Evolutionary conservation across 2,329 filamentous ascomycete genomes (phyloP).

Genomic region (Colletotrichum gloeosporioides): DNA sequence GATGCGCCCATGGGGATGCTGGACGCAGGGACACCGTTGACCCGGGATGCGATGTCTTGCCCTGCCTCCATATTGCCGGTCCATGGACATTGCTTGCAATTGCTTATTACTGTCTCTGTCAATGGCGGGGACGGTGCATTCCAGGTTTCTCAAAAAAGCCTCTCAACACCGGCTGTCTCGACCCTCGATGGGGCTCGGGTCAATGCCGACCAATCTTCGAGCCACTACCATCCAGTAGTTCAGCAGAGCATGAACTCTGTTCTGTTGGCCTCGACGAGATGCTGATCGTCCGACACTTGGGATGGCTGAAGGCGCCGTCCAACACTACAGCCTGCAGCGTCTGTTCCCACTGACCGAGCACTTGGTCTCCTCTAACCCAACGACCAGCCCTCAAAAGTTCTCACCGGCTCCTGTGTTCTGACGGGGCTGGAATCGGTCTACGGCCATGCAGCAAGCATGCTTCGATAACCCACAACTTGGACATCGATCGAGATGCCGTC

Average conservation of each 20-base stretch:
- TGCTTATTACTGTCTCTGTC: neutral
- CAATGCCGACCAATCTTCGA: neutral
- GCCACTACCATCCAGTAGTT: neutral
- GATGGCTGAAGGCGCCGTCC: conserved; percentile 1
- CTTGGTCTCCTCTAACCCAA: neutral
- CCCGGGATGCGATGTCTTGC: neutral
- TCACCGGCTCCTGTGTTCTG: neutral
- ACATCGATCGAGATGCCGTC: neutral
- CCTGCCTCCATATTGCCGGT: neutral
- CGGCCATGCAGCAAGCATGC: neutral
- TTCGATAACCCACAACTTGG: neutral
- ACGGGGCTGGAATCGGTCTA: neutral
- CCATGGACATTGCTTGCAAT: neutral
- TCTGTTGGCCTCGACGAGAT: neutral
- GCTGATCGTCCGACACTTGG: conserved; percentile 12
- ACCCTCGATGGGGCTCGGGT: neutral
- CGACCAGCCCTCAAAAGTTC: neutral
- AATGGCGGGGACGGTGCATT: neutral
- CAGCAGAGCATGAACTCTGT: conserved; percentile 7
- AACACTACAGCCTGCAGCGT: neutral
- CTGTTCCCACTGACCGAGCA: neutral
- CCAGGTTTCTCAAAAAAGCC: neutral
- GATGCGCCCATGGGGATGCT: neutral
- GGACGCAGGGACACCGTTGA: neutral
- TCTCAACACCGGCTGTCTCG: neutral